Evolutionary conservation across 495 filamentous ascomycete genomes (phyloP).

Genomic region (Aspergillus ellipticus): DNA sequence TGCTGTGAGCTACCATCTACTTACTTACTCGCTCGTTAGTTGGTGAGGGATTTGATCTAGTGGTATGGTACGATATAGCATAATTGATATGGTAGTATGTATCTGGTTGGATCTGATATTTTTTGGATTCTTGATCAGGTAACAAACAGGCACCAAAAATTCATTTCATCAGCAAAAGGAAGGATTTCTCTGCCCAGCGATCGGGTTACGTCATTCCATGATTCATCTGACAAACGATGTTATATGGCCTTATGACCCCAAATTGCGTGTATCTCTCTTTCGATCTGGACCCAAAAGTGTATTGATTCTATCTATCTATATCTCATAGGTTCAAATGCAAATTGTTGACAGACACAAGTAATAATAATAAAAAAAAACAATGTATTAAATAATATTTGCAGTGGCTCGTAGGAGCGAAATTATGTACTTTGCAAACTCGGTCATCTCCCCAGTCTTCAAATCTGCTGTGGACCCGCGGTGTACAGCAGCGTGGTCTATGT

Average conservation of each 20-base stretch:
- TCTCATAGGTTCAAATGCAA: not conserved
- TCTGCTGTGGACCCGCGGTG: too few species aligned
- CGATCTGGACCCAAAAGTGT: not conserved
- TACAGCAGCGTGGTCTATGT: too few species aligned
- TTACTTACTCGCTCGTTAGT: too few species aligned
- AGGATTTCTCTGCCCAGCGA: too few species aligned
- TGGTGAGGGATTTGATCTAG: too few species aligned
- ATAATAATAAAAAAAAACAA: not conserved
- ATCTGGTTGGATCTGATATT: too few species aligned
- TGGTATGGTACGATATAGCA: too few species aligned
- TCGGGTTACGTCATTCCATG: too few species aligned
- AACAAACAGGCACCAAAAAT: not conserved
- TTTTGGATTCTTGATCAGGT: not conserved
- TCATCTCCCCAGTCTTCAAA: not conserved
- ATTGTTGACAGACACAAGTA: not conserved
- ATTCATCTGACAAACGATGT: too few species aligned
- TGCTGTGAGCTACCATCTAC: not conserved
- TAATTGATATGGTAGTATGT: too few species aligned
- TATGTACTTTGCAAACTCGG: slow-evolving; percentile 9
- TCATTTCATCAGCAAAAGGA: too few species aligned
- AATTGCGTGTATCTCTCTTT: not conserved
- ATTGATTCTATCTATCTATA: not conserved
- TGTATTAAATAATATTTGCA: slow-evolving; percentile 9
- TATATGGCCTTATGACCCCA: not conserved
- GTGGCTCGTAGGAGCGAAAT: not conserved